Conservation (phyloP, 2,329 filamentous ascomycete species). For the Orbilia blumenaviensis region DNA sequence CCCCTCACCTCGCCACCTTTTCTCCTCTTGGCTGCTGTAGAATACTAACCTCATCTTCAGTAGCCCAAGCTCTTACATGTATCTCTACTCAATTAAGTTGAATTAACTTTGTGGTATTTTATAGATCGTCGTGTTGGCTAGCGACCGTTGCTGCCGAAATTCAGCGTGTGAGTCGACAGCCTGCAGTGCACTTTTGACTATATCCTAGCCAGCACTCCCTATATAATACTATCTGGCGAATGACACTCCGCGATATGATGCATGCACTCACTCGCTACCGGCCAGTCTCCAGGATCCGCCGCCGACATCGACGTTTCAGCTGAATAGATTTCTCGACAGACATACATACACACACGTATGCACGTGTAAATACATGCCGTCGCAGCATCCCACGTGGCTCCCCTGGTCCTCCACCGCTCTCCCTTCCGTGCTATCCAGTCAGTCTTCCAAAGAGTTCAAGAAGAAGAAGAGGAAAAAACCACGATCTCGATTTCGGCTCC, state of each 20-base stretch:
- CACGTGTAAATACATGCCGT: background rate
- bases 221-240: background rate
- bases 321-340: background rate
- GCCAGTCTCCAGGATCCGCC: background rate
- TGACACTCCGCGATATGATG: background rate
- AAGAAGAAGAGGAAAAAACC: background rate
- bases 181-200: constrained; percentile 11
- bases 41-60: too few species aligned
- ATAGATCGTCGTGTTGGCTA: constrained; percentile 12
- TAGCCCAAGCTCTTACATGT: too few species aligned
- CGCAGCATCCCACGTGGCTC: background rate
- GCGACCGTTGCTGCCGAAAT: background rate
- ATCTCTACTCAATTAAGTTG: background rate
- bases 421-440: background rate
- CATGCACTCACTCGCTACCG: constrained; percentile 5
- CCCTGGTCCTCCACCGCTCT: background rate
- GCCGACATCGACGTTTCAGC: background rate
- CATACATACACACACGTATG: background rate
- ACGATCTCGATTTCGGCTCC: background rate
- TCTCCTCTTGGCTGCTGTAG: too few species aligned
- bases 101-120: constrained; percentile 28
- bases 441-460: background rate
- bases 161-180: background rate
- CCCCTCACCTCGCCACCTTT: too few species aligned
- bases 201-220: background rate